phyloP scores from a whole-genome alignment of 768 basidiomycete genomes.

The Gloeophyllum trabeum region DNA sequence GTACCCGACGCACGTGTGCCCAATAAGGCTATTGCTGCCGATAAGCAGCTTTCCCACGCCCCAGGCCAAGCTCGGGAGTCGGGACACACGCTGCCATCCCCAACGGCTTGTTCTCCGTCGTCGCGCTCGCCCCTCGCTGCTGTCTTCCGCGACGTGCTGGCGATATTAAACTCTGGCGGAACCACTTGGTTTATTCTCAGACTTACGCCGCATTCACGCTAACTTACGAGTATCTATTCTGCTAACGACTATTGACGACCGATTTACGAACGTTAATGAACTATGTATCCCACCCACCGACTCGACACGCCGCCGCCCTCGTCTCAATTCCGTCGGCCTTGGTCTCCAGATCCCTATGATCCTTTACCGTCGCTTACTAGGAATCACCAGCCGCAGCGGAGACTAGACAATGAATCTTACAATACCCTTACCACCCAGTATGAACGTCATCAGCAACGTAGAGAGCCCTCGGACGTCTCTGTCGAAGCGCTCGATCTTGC shows the following conservation, averaged over 20 bases:
- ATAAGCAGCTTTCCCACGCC: no score
- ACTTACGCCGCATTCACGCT: no score
- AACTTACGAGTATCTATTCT: no score
- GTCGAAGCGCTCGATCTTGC: conserved; percentile 66
- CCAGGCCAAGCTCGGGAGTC: no score
- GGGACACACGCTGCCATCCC: no score
- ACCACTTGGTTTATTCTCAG: no score
- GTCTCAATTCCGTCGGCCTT: conserved; percentile 49
- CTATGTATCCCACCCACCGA: conserved; percentile 26
- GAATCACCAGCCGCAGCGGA: neutral
- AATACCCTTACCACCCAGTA: conserved; percentile 1
- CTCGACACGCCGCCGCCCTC: conserved; percentile 40
- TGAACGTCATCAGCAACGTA: conserved; percentile 15
- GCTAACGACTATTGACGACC: conserved; percentile 9
- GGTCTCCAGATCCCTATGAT: conserved; percentile 52
- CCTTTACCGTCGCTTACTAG: conserved; percentile 22
- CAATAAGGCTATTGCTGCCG: no score
- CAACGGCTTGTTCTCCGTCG: no score
- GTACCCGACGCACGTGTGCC: no score
- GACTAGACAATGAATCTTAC: neutral
- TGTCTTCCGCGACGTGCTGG: no score
- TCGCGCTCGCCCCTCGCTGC: no score
- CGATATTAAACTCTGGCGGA: no score
- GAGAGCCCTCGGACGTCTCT: conserved; percentile 52
- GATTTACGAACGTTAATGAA: conserved; percentile 10